A percentile compares a stretch with the other conserved stretches of the same genome.
Evolutionary conservation across 2,329 filamentous ascomycete genomes (phyloP).

Genomic region (Sclerotinia glacialis): DNA sequence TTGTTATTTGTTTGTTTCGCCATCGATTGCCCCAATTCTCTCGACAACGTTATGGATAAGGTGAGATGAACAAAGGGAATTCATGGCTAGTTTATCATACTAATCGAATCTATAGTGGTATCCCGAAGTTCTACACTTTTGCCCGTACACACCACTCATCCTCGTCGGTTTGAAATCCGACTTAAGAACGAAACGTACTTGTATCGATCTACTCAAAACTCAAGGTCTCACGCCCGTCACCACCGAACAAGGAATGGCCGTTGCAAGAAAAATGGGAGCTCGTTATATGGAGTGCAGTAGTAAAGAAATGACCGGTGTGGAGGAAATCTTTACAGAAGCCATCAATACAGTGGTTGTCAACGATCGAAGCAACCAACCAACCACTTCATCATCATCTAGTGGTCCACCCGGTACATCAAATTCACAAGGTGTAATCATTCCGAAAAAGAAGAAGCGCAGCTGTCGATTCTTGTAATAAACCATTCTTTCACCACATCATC

Average conservation of each 20-base stretch:
- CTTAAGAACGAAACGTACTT: slow-evolving; percentile 89
- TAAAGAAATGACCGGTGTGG: slow-evolving; percentile 93
- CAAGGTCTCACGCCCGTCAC: slow-evolving; percentile 96
- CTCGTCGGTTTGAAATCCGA: slow-evolving; percentile 97
- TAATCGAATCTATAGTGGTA: slow-evolving; percentile 71
- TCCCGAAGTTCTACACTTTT: slow-evolving; percentile 97
- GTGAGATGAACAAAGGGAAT: slow-evolving; percentile 49
- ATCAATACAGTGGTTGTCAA: slow-evolving; percentile 87
- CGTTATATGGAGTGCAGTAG: slow-evolving; percentile 98
- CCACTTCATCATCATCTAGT: slow-evolving; percentile 20
- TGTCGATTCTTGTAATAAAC: slow-evolving; percentile 68
- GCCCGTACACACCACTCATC: slow-evolving; percentile 92
- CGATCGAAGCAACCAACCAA: slow-evolving; percentile 58
- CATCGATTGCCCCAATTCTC: slow-evolving; percentile 95
- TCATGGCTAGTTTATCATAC: slow-evolving; percentile 8
- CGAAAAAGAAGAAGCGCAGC: slow-evolving; percentile 80
- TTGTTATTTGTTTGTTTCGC: slow-evolving; percentile 98
- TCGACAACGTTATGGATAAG: slow-evolving; percentile 99
- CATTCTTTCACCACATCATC: slow-evolving; percentile 22
- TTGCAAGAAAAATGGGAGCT: slow-evolving; percentile 91
- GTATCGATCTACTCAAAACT: slow-evolving; percentile 97
- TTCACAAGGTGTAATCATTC: slow-evolving; percentile 38
- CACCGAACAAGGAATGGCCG: slow-evolving; percentile 79
- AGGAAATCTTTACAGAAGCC: slow-evolving; percentile 92
- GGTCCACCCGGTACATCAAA: slow-evolving; percentile 34